These are phyloP conservation scores for Penicillium sp. DNA, from an alignment of 2,329 filamentous ascomycete genomes.

Conservation along the genomic window DNA sequence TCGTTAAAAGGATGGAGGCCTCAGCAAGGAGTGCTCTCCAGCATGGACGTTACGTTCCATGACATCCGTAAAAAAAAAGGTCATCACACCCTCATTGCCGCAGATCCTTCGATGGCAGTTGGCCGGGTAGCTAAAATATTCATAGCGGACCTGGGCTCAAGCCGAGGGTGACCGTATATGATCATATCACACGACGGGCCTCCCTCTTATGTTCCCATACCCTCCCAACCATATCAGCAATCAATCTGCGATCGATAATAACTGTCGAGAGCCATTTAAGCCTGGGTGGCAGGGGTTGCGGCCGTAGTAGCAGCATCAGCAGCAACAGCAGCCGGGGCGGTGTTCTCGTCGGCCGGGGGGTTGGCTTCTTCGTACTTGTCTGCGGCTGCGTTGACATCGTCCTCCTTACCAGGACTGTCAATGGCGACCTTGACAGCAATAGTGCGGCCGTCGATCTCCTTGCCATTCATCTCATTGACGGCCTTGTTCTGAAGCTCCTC, in stretches of 20 bases:
- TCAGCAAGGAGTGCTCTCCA: conserved; percentile 20
- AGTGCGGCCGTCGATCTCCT: conserved; percentile 96
- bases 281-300: conserved; percentile 10
- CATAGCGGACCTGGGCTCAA: conserved; percentile 9
- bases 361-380: conserved; percentile 45
- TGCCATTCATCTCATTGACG: conserved; percentile 96
- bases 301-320: conserved; percentile 29
- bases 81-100: conserved; percentile 23
- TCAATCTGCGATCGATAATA: conserved; percentile 12
- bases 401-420: conserved; percentile 98
- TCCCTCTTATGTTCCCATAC: conserved; percentile 7
- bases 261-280: conserved; percentile 26
- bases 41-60: conserved; percentile 21
- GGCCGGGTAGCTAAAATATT: conserved; percentile 25
- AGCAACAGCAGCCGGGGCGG: conserved; percentile 30
- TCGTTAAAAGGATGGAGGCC: conserved; percentile 28
- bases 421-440: conserved; percentile 99
- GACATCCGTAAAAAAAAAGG: conserved; percentile 20
- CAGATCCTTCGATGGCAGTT: conserved; percentile 15
- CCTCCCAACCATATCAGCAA: conserved; percentile 16
- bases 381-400: conserved; percentile 57
- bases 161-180: conserved; percentile 19
- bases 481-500: conserved; percentile 98
- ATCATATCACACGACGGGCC: conserved; percentile 16
- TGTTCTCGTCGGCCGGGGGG: conserved; percentile 38